Conservation (phyloP, 2,329 filamentous ascomycete genomes). For the Sporothrix brunneoviolacea region DNA sequence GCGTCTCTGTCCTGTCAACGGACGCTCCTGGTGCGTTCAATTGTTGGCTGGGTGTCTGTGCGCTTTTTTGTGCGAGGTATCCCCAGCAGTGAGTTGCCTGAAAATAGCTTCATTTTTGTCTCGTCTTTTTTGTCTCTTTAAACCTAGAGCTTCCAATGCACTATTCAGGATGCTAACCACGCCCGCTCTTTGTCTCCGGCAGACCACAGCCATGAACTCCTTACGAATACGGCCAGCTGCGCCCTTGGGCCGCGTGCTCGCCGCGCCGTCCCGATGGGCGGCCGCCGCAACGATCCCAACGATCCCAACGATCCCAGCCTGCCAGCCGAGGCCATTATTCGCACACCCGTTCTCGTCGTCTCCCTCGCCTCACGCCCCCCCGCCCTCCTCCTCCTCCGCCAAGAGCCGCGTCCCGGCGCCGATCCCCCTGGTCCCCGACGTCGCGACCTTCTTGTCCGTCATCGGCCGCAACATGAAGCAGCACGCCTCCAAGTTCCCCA, state of each 20-base stretch:
- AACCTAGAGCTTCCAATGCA: too few species aligned
- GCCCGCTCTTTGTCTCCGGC: too few species aligned
- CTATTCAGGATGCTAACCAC: too few species aligned
- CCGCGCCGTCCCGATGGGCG: slow-evolving; percentile 8
- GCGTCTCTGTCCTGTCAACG: too few species aligned
- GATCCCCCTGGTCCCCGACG: slow-evolving; percentile 80
- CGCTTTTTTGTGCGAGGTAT: not conserved
- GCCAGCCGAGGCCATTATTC: not conserved
- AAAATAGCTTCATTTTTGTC: not conserved
- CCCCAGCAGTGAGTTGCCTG: too few species aligned
- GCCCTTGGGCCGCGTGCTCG: slow-evolving; percentile 23
- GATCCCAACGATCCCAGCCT: not conserved
- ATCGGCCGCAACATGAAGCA: slow-evolving; percentile 82
- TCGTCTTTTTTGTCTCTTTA: not conserved
- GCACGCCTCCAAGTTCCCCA: slow-evolving; percentile 79
- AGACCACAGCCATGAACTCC: slow-evolving; percentile 22
- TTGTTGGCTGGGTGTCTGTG: not conserved
- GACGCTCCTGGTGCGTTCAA: not conserved
- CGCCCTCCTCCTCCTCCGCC: not conserved
- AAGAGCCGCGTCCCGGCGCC: slow-evolving; percentile 49
- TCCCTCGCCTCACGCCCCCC: not conserved
- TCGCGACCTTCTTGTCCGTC: slow-evolving; percentile 76
- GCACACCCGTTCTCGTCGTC: slow-evolving; percentile 1
- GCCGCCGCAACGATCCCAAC: not conserved
- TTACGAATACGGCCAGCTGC: slow-evolving; percentile 23